Base-by-base conservation (phyloP, 768 basidiomycete species). In the Piloderma croceum region DNA sequence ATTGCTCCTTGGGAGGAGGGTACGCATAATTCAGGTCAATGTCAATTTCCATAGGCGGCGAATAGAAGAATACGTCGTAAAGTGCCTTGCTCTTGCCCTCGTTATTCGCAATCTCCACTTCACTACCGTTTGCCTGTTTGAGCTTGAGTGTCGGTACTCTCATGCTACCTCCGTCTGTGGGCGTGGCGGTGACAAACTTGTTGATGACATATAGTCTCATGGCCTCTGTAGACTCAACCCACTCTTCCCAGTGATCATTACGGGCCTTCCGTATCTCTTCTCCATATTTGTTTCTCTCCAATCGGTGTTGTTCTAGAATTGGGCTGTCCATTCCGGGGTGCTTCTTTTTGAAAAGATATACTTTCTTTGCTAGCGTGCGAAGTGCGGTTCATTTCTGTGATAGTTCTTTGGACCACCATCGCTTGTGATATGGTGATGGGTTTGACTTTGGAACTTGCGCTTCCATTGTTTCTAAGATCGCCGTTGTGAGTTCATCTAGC, bases 181-280 rank as follows among this genome's bases (percentile, higher is more conserved):
- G 21, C 4, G 38, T 19, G n/a, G 27, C 11, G 25, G 27, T 24
- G 5, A 39, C 15, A 24, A 42, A 50, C 3, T 38, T 35, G 18
- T 43, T 37, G 5, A 48, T 48, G 0, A 36, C 49, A 58, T 55
- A 59, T 1, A 60, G 36, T 11, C 46, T 36, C 7, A 39, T 39
- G 1, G 48, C 45, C 4, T 43, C 35, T 0, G 48, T 32, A 6
- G 45, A 36, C n/a, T 52, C 50, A 7, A 59, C 43, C 42, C 39
- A 59, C 15, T 48, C 41, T 13, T 44, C 20, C 53, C 55, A 57
- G 39, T 59, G 58, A n/a, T 52, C 41, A 9, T 24, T 34, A 27
- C 59, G 54, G 4, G 51, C 27, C 3, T 24, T 25, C 12, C 36
- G 10, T 11, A 56, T 50, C 9, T 11, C 19, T 1, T 44, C 44